A percentile compares a stretch with the other conserved stretches of the same genome.
Evolutionary conservation across 257 asterid genomes (phyloP).

Genomic region (Lithospermum erythrorhizon): DNA sequence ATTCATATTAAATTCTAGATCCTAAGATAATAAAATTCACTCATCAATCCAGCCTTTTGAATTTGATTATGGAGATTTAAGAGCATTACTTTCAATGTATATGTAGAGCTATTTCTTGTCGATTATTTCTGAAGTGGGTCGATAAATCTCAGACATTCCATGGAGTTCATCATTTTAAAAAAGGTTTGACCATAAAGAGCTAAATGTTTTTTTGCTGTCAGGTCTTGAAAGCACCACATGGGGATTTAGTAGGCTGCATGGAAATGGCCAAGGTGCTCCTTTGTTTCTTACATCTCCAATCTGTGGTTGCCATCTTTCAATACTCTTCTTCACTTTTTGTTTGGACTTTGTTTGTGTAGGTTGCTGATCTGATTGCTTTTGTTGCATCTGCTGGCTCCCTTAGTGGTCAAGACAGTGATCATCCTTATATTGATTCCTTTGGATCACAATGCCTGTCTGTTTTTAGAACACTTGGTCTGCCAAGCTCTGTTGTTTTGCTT

Average conservation of each 20-base stretch:
- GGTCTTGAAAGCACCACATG: slow-evolving; percentile 90
- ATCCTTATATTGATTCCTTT: slow-evolving; percentile 64
- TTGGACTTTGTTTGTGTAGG: slow-evolving; percentile 29
- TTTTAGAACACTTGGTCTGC: slow-evolving; percentile 83
- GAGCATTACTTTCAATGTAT: no score
- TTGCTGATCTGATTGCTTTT: slow-evolving; percentile 95
- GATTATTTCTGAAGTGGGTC: no score
- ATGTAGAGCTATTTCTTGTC: no score
- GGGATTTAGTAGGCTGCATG: slow-evolving; percentile 79
- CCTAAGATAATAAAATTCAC: no score
- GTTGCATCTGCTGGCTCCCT: slow-evolving; percentile 66
- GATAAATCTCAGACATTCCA: no score
- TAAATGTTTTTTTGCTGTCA: slow-evolving; percentile 15
- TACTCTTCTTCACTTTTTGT: neutral
- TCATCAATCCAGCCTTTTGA: no score
- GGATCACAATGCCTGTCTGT: slow-evolving; percentile 86
- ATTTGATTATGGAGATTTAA: no score
- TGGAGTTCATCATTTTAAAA: neutral
- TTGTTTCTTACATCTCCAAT: neutral
- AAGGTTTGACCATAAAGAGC: slow-evolving; percentile 5
- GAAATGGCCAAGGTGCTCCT: slow-evolving; percentile 91
- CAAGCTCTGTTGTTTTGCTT: slow-evolving; percentile 80
- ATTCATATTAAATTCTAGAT: no score
- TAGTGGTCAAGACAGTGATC: slow-evolving; percentile 31
- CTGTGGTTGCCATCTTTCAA: neutral